Conservation (phyloP, 75 land plant species). For the Cupressus sempervirens region DNA sequence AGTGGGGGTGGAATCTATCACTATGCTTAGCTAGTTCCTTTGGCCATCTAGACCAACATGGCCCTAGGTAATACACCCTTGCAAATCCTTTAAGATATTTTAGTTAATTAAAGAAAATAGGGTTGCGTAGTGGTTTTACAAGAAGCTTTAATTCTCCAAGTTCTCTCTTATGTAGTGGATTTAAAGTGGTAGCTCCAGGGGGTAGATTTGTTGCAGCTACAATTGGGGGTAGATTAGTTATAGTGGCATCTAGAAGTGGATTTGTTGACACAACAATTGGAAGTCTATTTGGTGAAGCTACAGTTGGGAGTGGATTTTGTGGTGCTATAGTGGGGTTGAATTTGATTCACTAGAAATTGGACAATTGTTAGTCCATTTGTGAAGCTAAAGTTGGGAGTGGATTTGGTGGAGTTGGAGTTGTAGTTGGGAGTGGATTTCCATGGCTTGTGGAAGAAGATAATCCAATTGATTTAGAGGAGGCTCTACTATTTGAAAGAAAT, state of each 20-base stretch:
- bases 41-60: conserved; percentile 79
- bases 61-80: conserved; percentile 79
- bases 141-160: conserved; percentile 32
- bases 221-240: conserved; percentile 38
- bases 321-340: no score
- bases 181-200: conserved; percentile 24
- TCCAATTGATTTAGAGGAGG: no score
- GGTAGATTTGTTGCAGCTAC: conserved; percentile 49
- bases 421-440: no score
- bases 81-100: conserved; percentile 91
- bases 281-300: conserved; percentile 37
- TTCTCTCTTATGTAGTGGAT: conserved; percentile 27
- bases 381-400: no score
- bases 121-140: conserved; percentile 43
- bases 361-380: no score
- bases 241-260: conserved; percentile 35
- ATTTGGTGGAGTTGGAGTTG: no score
- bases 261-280: conserved; percentile 40
- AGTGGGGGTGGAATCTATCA: conserved; percentile 29
- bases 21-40: conserved; percentile 38
- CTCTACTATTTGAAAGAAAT: no score
- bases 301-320: no score
- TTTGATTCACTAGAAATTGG: no score
- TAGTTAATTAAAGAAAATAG: conserved; percentile 96
- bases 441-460: no score